phyloP scores from a whole-genome alignment of 305 asterid genomes.

The Fraxinus platypoda region DNA sequence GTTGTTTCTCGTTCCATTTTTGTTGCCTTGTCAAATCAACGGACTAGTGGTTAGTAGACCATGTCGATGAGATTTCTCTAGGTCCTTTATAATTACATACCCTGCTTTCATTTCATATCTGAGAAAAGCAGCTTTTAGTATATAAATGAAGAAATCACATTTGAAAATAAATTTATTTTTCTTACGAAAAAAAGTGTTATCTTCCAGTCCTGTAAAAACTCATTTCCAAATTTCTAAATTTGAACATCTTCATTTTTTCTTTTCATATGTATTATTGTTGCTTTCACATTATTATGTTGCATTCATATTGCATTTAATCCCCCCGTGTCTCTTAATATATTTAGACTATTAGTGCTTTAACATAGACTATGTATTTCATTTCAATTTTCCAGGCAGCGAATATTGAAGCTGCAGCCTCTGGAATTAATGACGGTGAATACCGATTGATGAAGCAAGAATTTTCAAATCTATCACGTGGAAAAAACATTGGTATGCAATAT shows the following conservation, averaged over 20 bases:
- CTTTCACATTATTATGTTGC: not conserved
- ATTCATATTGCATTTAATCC: not conserved
- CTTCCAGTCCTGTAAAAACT: slow-evolving; percentile 7
- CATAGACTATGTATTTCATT: slow-evolving; percentile 11
- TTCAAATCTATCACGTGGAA: slow-evolving; percentile 34
- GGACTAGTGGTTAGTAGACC: not conserved
- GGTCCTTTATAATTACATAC: not conserved
- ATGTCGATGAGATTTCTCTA: not conserved
- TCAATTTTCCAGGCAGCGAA: slow-evolving; percentile 48
- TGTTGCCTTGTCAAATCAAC: slow-evolving; percentile 5
- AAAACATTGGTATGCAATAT: slow-evolving; percentile 40
- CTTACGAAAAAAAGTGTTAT: not conserved
- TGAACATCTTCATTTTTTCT: not conserved
- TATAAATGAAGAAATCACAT: slow-evolving; percentile 8
- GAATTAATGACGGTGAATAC: slow-evolving; percentile 47
- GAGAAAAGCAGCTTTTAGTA: not conserved
- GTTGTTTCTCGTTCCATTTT: not conserved
- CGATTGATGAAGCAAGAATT: slow-evolving; percentile 46
- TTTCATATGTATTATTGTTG: not conserved
- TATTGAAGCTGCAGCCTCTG: slow-evolving; percentile 52
- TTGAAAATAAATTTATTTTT: slow-evolving; percentile 8
- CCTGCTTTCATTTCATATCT: not conserved
- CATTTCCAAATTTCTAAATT: slow-evolving; percentile 3
- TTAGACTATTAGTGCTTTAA: not conserved
- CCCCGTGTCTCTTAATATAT: not conserved